These are phyloP conservation scores for Acacia crassicarpa DNA, from an alignment of 306 rosid species.

Conservation along the genomic window DNA sequence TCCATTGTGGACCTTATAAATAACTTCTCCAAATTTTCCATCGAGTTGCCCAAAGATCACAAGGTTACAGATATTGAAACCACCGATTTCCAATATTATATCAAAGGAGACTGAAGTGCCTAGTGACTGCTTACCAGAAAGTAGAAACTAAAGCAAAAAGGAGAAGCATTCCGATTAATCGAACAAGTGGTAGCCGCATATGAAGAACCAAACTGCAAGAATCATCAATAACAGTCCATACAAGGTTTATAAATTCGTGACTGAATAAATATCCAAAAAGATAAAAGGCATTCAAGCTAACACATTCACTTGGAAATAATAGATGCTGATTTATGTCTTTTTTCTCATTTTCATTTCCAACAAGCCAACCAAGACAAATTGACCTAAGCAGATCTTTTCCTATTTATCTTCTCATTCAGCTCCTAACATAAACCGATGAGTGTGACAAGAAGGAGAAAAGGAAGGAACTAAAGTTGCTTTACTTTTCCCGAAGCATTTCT, in stretches of 20 bases:
- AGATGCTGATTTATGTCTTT: not conserved
- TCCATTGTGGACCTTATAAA: not conserved
- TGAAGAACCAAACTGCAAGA: conserved; percentile 41
- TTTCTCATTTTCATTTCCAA: not conserved
- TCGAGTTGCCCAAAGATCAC: conserved; percentile 7
- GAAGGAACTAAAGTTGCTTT: no score
- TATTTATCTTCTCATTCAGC: not conserved
- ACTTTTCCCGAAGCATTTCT: not conserved
- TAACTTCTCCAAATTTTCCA: not conserved
- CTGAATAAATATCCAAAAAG: not conserved
- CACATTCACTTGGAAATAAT: not conserved
- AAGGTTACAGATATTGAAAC: not conserved
- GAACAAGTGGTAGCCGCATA: conserved; percentile 35
- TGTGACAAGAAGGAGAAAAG: not conserved
- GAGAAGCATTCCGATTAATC: conserved; percentile 27
- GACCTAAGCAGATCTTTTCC: not conserved
- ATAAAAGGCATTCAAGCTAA: not conserved
- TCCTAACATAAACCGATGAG: not conserved
- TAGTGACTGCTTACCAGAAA: conserved; percentile 42
- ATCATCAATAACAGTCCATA: not conserved
- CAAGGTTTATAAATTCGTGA: not conserved
- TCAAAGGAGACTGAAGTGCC: conserved; percentile 19
- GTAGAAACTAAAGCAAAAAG: conserved; percentile 38
- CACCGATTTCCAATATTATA: not conserved
- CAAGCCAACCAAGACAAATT: not conserved